phyloP scores from a whole-genome alignment of 2,329 filamentous ascomycete genomes.

The Plectosphaerella plurivora region DNA sequence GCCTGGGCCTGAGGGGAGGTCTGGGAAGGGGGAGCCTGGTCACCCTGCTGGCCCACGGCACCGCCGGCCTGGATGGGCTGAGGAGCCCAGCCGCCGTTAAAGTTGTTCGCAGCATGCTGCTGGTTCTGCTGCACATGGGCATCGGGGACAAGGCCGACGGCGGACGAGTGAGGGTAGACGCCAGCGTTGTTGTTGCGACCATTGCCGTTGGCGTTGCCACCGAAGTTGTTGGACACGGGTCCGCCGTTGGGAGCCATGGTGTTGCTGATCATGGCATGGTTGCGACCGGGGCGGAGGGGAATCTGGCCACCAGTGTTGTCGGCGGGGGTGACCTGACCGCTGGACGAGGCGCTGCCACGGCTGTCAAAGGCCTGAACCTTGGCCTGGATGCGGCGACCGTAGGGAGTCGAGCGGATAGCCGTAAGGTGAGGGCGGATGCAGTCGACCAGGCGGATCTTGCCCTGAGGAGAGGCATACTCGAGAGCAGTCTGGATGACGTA shows the following conservation, averaged over 20 bases:
- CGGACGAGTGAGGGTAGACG: slow-evolving; percentile 27
- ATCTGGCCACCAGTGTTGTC: slow-evolving; percentile 53
- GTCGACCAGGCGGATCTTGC: slow-evolving; percentile 74
- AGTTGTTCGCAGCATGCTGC: slow-evolving; percentile 7
- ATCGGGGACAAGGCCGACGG: slow-evolving; percentile 18
- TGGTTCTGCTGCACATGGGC: slow-evolving; percentile 6
- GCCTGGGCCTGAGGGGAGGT: slow-evolving; percentile 6
- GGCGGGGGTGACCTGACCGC: slow-evolving; percentile 46
- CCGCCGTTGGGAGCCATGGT: slow-evolving; percentile 26
- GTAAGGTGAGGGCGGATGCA: slow-evolving; percentile 80
- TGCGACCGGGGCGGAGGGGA: slow-evolving; percentile 37
- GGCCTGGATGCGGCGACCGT: slow-evolving; percentile 87
- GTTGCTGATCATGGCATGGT: slow-evolving; percentile 36
- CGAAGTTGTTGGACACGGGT: slow-evolving; percentile 18
- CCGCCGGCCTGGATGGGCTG: slow-evolving; percentile 11
- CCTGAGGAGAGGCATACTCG: slow-evolving; percentile 72
- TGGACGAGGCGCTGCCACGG: slow-evolving; percentile 35
- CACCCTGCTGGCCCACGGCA: slow-evolving; percentile 1
- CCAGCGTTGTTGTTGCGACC: slow-evolving; percentile 11
- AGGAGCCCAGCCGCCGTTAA: neutral
- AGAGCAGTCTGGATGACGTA: slow-evolving; percentile 97
- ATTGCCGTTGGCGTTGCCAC: slow-evolving; percentile 14
- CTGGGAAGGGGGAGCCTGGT: neutral
- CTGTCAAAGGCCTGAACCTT: slow-evolving; percentile 69
- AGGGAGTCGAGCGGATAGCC: slow-evolving; percentile 82